Conservation (phyloP, 2,329 filamentous ascomycete genomes). For the Herpomyces periplanetae region DNA sequence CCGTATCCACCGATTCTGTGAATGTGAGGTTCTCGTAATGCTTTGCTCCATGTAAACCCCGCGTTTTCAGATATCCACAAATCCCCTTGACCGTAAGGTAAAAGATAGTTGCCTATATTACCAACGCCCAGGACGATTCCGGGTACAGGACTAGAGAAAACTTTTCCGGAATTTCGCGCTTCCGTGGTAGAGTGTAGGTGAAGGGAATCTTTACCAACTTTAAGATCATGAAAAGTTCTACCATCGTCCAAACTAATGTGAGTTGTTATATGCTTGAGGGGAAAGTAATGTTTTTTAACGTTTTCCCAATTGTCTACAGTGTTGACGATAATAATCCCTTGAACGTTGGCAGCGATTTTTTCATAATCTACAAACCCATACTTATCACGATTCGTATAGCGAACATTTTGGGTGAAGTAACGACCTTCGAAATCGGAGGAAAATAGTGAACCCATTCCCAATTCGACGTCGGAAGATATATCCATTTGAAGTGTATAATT, state of each 20-base stretch:
- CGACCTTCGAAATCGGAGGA: constrained; percentile 93
- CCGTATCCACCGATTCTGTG: constrained; percentile 89
- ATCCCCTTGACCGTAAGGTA: constrained; percentile 27
- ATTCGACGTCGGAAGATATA: constrained; percentile 23
- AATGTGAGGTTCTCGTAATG: constrained; percentile 41
- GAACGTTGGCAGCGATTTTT: constrained; percentile 55
- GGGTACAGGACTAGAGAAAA: constrained; percentile 74
- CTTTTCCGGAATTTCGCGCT: constrained; percentile 34
- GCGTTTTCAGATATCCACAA: constrained; percentile 71
- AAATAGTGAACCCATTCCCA: constrained; percentile 50
- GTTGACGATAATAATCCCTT: constrained; percentile 70
- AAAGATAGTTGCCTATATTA: constrained; percentile 39
- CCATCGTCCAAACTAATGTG: constrained; percentile 87
- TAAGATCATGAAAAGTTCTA: constrained; percentile 35
- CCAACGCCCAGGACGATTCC: constrained; percentile 78
- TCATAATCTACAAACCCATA: constrained; percentile 65
- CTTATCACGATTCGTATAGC: constrained; percentile 53
- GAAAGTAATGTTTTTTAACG: constrained; percentile 14
- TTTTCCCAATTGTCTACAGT: constrained; percentile 51
- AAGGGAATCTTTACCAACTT: constrained; percentile 21
- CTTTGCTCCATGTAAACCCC: constrained; percentile 39
- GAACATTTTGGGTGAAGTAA: constrained; percentile 64
- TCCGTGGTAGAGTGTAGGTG: constrained; percentile 80
- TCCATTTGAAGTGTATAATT: constrained; percentile 94
- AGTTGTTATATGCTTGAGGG: constrained; percentile 27